phyloP scores from a whole-genome alignment of 2,329 filamentous ascomycete species.

The Monosporascus sp. region DNA sequence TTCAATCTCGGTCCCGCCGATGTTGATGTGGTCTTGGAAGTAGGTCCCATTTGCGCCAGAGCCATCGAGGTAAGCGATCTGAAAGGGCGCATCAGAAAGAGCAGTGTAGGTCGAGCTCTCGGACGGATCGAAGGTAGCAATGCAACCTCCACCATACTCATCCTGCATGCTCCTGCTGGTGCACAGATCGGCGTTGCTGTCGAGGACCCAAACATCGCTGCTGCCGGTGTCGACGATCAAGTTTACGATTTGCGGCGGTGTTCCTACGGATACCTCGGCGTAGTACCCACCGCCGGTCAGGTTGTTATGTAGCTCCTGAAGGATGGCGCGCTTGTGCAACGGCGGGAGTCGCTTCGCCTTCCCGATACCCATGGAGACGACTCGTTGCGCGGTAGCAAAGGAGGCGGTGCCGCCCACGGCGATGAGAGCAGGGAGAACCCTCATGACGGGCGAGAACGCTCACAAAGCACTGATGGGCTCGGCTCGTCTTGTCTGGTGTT shows the following conservation, averaged over 20 bases:
- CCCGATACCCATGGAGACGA: constrained; percentile 21
- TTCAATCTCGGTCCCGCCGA: constrained; percentile 43
- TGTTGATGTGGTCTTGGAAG: constrained; percentile 48
- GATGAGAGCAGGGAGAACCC: background rate
- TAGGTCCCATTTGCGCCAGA: constrained; percentile 51
- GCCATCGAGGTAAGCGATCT: constrained; percentile 57
- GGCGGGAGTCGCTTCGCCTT: constrained; percentile 10
- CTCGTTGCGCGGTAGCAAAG: constrained; percentile 12
- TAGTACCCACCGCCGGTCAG: constrained; percentile 51
- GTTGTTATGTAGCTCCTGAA: constrained; percentile 45
- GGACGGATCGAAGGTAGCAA: constrained; percentile 37
- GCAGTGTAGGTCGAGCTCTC: constrained; percentile 44
- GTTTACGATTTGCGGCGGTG: constrained; percentile 47
- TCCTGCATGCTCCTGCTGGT: constrained; percentile 28
- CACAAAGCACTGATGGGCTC: no score
- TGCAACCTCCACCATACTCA: constrained; percentile 28
- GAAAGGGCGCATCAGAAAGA: constrained; percentile 40
- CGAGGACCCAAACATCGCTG: constrained; percentile 56
- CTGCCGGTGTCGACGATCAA: constrained; percentile 59
- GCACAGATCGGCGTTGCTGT: constrained; percentile 33
- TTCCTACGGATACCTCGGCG: constrained; percentile 52
- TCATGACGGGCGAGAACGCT: background rate
- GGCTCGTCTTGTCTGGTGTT: background rate
- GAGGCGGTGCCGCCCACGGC: background rate
- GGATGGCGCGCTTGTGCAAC: constrained; percentile 17